These are phyloP conservation scores for Podaxis sp. DNA, from an alignment of 768 basidiomycete species.

Conservation along the genomic window DNA sequence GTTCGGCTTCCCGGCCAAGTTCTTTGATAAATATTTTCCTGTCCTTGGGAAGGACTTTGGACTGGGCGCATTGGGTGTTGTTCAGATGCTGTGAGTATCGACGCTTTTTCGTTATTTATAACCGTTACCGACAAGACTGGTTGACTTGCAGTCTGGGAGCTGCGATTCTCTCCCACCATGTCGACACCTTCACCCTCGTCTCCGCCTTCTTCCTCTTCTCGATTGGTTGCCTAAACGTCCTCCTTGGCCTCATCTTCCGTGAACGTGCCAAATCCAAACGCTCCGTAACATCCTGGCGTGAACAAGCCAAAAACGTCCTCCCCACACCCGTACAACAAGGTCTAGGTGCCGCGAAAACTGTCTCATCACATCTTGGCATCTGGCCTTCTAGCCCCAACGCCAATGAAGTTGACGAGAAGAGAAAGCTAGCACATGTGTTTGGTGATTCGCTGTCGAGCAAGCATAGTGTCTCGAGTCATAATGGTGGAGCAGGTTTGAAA, in stretches of 20 bases:
- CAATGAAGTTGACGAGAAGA: slow-evolving; percentile 8
- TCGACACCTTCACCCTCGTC: slow-evolving; percentile 81
- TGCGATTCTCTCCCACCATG: slow-evolving; percentile 70
- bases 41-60: slow-evolving; percentile 83
- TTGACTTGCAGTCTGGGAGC: slow-evolving; percentile 54
- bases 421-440: slow-evolving; percentile 8
- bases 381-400: not conserved
- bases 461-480: slow-evolving; percentile 11
- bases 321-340: slow-evolving; percentile 32
- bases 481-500: slow-evolving; percentile 34
- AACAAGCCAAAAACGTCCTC: slow-evolving; percentile 50
- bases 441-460: slow-evolving; percentile 7
- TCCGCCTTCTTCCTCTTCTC: slow-evolving; percentile 84
- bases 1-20: slow-evolving; percentile 69
- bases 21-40: slow-evolving; percentile 85
- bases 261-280: slow-evolving; percentile 60
- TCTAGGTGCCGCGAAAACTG: slow-evolving; percentile 16
- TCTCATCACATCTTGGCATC: slow-evolving; percentile 3
- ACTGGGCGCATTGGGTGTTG: slow-evolving; percentile 80
- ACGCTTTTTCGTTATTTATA: too few species aligned
- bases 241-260: slow-evolving; percentile 78
- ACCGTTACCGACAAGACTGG: not conserved
- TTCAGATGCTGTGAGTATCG: slow-evolving; percentile 70
- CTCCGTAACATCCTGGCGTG: slow-evolving; percentile 64
- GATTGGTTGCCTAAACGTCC: slow-evolving; percentile 77